Conservation (phyloP, 2,329 filamentous ascomycete species). For the Xylariaceae sp. region DNA sequence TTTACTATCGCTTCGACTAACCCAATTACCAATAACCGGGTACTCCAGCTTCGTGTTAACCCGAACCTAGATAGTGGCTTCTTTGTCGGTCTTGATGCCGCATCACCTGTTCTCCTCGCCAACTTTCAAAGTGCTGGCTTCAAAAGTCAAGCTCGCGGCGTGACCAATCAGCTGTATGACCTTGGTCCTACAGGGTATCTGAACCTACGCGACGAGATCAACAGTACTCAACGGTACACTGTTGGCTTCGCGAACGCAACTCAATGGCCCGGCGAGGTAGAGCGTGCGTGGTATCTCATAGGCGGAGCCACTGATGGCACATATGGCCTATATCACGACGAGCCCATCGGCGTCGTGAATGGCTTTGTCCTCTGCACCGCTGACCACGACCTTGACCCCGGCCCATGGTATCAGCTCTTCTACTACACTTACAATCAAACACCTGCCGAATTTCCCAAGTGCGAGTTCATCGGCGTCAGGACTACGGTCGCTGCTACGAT, state of each 20-base stretch:
- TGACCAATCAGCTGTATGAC: constrained; percentile 28
- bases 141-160: constrained; percentile 21
- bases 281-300: constrained; percentile 24
- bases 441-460: constrained; percentile 21
- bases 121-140: constrained; percentile 24
- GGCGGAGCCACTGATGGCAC: constrained; percentile 21
- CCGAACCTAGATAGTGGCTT: constrained; percentile 11
- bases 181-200: constrained; percentile 31
- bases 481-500: constrained; percentile 32
- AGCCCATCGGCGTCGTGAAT: constrained; percentile 14
- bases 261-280: constrained; percentile 27
- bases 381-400: constrained; percentile 23
- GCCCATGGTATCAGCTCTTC: constrained; percentile 32
- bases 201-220: constrained; percentile 27
- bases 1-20: constrained; percentile 28
- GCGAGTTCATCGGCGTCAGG: constrained; percentile 30
- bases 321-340: constrained; percentile 25
- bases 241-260: constrained; percentile 31
- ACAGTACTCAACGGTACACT: constrained; percentile 24
- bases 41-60: constrained; percentile 29
- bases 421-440: constrained; percentile 19
- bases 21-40: constrained; percentile 29
- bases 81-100: constrained; percentile 29
- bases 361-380: constrained; percentile 30
- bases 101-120: constrained; percentile 26